phyloP scores from a whole-genome alignment of 1,139 yeast species.

The Yamadazyma spencermartinsiae region DNA sequence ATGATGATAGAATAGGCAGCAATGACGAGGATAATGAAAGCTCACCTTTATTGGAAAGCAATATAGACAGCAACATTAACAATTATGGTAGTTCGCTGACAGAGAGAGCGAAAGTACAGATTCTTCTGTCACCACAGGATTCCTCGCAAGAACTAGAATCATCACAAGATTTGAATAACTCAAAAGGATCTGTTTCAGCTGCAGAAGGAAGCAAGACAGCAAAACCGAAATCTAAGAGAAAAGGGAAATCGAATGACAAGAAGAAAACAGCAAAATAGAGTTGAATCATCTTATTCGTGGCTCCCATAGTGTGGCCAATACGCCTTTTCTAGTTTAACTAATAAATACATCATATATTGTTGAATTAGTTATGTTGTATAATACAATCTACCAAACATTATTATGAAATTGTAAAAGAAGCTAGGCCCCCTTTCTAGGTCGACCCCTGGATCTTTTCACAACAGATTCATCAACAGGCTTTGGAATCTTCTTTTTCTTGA shows the following conservation, averaged over 20 bases:
- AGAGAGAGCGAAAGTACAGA: not conserved
- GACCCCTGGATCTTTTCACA: slow-evolving; percentile 17
- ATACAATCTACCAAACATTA: not conserved
- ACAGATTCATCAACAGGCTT: slow-evolving; percentile 15
- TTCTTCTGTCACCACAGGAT: not conserved
- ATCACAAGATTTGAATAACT: not conserved
- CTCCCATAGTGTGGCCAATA: not conserved
- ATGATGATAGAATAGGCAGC: not conserved
- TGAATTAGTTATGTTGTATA: not conserved
- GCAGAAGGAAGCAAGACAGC: not conserved
- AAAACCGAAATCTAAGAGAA: not conserved
- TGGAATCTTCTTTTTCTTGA: slow-evolving; percentile 26
- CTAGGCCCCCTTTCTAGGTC: slow-evolving; percentile 14
- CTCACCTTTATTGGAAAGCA: slow-evolving; percentile 5
- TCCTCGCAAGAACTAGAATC: slow-evolving; percentile 1
- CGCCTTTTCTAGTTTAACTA: not conserved
- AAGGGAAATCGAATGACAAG: slow-evolving; percentile 1
- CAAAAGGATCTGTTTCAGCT: not conserved
- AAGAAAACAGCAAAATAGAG: slow-evolving; percentile 1
- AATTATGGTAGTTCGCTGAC: slow-evolving; percentile 1
- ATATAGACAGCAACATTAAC: not conserved
- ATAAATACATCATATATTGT: not conserved
- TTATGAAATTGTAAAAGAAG: not conserved
- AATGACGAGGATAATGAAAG: slow-evolving; percentile 4
- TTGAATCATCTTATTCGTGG: not conserved